A percentile compares a stretch with the other conserved stretches of the same genome.
Evolutionary conservation across 257 asterid genomes (phyloP).

Genomic region (Ajuga chamaepitys): DNA sequence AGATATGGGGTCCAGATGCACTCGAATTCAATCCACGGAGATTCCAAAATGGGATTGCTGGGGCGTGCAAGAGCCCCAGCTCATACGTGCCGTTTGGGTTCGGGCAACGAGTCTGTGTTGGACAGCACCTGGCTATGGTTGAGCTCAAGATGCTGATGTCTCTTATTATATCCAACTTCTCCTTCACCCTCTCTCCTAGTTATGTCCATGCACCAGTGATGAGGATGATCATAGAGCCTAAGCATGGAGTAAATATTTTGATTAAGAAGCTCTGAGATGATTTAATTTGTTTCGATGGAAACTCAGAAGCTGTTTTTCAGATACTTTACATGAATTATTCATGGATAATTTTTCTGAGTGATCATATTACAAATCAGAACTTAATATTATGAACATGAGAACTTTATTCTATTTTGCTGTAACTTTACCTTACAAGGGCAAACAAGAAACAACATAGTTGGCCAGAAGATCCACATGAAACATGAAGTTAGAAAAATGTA

Average conservation of each 20-base stretch:
- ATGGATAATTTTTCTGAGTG: no score
- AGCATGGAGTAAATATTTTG: constrained; percentile 28
- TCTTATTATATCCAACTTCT: constrained; percentile 27
- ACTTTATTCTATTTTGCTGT: neutral
- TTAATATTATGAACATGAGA: neutral
- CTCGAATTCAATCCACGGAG: constrained; percentile 35
- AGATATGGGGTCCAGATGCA: constrained; percentile 44
- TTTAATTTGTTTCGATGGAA: neutral
- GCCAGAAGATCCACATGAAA: neutral
- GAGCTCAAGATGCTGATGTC: constrained; percentile 37
- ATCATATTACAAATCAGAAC: no score
- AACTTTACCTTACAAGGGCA: neutral
- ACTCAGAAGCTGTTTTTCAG: no score
- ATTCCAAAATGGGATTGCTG: constrained; percentile 36
- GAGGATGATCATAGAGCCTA: constrained; percentile 26
- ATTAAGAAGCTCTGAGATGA: constrained; percentile 19
- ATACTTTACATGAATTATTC: neutral
- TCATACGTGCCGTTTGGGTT: constrained; percentile 39
- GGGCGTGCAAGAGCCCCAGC: constrained; percentile 41
- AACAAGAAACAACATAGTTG: neutral
- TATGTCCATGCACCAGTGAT: constrained; percentile 38
- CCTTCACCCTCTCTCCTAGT: constrained; percentile 30
- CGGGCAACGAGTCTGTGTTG: constrained; percentile 41
- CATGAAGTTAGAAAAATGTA: neutral
- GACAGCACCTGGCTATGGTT: constrained; percentile 41